Conservation (phyloP, 148 eudicot species). For the Diospyros kaki region DNA sequence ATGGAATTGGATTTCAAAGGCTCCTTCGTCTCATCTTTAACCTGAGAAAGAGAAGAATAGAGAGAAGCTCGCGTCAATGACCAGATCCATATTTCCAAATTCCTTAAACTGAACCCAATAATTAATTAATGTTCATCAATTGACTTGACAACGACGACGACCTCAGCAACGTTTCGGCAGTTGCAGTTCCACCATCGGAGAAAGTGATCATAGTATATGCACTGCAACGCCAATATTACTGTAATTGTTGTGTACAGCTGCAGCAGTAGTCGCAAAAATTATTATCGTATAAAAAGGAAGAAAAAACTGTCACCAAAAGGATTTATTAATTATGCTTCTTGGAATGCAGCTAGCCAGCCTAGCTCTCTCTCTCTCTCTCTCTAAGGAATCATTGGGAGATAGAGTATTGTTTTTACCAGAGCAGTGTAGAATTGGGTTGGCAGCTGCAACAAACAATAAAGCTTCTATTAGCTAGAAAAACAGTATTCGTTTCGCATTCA, state of each 20-base stretch:
- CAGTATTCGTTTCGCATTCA: too few species aligned
- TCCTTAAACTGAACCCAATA: too few species aligned
- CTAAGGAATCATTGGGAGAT: not conserved
- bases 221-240: slow-evolving; percentile 52
- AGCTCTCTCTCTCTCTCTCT: too few species aligned
- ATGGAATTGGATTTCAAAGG: slow-evolving; percentile 33
- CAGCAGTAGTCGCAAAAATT: not conserved
- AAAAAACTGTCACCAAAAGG: too few species aligned
- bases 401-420: slow-evolving; percentile 24
- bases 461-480: not conserved
- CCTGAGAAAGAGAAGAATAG: slow-evolving; percentile 14
- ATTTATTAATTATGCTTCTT: too few species aligned
- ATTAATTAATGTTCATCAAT: too few species aligned
- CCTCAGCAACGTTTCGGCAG: slow-evolving; percentile 8
- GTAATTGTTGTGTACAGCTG: slow-evolving; percentile 66
- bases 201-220: slow-evolving; percentile 60
- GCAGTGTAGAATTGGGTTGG: slow-evolving; percentile 78
- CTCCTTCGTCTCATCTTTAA: slow-evolving; percentile 31
- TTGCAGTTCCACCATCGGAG: slow-evolving; percentile 35
- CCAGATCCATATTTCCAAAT: not conserved
- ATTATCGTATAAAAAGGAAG: too few species aligned
- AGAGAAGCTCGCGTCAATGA: not conserved
- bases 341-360: too few species aligned
- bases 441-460: slow-evolving; percentile 36
- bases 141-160: slow-evolving; percentile 15